These are phyloP conservation scores for Daldinia sp. DNA, from an alignment of 2,329 filamentous ascomycete genomes.

Conservation along the genomic window DNA sequence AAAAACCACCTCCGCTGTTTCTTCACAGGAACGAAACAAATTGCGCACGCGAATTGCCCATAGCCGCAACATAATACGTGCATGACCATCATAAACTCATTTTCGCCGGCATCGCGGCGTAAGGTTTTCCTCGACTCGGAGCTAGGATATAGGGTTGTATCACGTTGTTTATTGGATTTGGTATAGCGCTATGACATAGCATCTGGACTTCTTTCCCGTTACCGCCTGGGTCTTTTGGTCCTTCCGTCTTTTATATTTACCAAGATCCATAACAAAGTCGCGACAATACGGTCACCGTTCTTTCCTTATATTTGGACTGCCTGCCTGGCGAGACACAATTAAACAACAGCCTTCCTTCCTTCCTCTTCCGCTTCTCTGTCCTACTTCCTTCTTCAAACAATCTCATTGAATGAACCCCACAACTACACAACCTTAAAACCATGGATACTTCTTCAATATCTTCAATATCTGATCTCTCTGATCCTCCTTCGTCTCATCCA, in stretches of 20 bases:
- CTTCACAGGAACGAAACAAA: conserved; percentile 17
- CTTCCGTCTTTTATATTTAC: conserved; percentile 1
- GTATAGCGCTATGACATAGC: conserved; percentile 35
- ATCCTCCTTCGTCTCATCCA: conserved; percentile 55
- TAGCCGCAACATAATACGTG: conserved; percentile 16
- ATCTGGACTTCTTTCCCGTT: conserved; percentile 15
- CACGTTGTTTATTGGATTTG: conserved; percentile 26
- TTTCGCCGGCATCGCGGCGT: conserved; percentile 16
- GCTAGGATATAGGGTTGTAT: conserved; percentile 28
- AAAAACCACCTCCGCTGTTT: conserved; percentile 21
- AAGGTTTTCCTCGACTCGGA: conserved; percentile 6
- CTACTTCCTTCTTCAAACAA: conserved; percentile 8
- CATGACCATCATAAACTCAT: conserved; percentile 18
- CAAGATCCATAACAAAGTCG: conserved; percentile 3
- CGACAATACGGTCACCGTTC: not conserved
- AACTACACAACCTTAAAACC: conserved; percentile 20
- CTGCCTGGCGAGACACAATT: not conserved
- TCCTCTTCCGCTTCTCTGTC: not conserved
- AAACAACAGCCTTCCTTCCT: not conserved
- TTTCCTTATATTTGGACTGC: not conserved
- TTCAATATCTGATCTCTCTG: conserved; percentile 50
- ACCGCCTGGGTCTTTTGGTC: not conserved
- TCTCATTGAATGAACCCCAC: conserved; percentile 1
- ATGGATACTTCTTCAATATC: conserved; percentile 47
- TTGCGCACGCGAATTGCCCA: conserved; percentile 33